Evolutionary conservation across 1,284 basidiomycete species (phyloP).

Genomic region (Cystobasidium pallidum): DNA sequence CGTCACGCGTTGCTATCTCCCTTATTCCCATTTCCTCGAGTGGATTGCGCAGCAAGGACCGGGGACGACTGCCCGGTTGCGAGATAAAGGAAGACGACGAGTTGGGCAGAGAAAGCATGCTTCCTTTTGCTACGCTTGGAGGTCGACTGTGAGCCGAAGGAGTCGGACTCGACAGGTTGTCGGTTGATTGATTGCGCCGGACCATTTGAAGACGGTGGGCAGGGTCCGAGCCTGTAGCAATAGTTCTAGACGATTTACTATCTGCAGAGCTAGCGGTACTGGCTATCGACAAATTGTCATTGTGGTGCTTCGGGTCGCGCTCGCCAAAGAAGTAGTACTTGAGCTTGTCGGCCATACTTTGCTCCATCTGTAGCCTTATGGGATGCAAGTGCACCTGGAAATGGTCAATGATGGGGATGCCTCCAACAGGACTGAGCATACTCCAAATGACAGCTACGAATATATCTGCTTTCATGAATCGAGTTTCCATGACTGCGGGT

Average conservation of each 20-base stretch:
- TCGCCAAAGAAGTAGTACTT: slow-evolving; percentile 79
- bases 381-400: slow-evolving; percentile 85
- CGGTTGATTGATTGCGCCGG: slow-evolving; percentile 8
- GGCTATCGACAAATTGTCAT: neutral
- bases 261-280: neutral
- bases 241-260: neutral
- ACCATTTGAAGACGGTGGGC: neutral
- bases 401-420: slow-evolving; percentile 85
- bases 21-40: neutral
- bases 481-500: slow-evolving; percentile 30
- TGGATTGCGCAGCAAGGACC: neutral
- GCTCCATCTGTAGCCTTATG: slow-evolving; percentile 82
- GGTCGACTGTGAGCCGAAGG: neutral
- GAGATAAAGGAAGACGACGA: slow-evolving; percentile 24
- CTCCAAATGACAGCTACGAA: slow-evolving; percentile 67
- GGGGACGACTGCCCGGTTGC: slow-evolving; percentile 1
- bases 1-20: slow-evolving; percentile 38
- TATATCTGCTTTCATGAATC: slow-evolving; percentile 48
- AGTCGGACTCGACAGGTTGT: neutral
- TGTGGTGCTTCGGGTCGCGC: slow-evolving; percentile 28
- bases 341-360: slow-evolving; percentile 76
- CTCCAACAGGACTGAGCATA: slow-evolving; percentile 85
- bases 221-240: neutral
- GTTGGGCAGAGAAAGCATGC: slow-evolving; percentile 20
- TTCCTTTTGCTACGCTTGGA: neutral